phyloP scores from a whole-genome alignment of 768 basidiomycete genomes.

The Lactifluus piperatus region DNA sequence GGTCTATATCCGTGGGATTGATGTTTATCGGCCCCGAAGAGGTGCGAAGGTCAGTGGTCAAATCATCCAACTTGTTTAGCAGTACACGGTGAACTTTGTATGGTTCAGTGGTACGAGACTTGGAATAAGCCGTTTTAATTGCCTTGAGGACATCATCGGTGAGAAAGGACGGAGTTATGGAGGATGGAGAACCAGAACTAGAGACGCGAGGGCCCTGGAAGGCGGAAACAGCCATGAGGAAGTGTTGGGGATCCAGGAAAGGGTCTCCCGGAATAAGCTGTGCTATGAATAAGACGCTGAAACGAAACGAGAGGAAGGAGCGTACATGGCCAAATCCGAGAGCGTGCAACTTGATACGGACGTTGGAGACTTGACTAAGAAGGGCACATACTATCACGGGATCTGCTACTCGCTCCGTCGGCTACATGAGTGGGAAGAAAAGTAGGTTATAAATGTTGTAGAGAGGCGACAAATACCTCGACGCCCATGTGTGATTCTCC shows the following conservation, averaged over 20 bases:
- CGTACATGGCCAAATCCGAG: slow-evolving; percentile 39
- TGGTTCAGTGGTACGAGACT: slow-evolving; percentile 37
- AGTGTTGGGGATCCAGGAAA: slow-evolving; percentile 58
- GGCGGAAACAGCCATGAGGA: slow-evolving; percentile 39
- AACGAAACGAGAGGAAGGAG: neutral
- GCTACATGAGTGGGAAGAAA: slow-evolving; percentile 30
- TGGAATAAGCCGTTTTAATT: slow-evolving; percentile 42
- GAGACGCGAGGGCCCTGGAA: slow-evolving; percentile 23
- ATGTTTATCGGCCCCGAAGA: slow-evolving; percentile 18
- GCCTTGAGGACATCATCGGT: slow-evolving; percentile 38
- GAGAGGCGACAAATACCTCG: slow-evolving; percentile 37
- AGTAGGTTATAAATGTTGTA: neutral
- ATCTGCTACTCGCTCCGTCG: slow-evolving; percentile 65
- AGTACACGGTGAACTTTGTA: slow-evolving; percentile 57
- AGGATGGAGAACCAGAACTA: slow-evolving; percentile 1
- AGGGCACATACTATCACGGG: slow-evolving; percentile 63
- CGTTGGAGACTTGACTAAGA: slow-evolving; percentile 56
- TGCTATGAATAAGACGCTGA: neutral
- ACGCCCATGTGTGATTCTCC: slow-evolving; percentile 53
- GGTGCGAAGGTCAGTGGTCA: slow-evolving; percentile 33
- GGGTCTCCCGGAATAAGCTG: slow-evolving; percentile 62
- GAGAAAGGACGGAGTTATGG: slow-evolving; percentile 26
- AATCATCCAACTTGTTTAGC: slow-evolving; percentile 50
- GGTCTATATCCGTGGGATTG: slow-evolving; percentile 39
- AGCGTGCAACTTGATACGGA: slow-evolving; percentile 61